Percentiles rank a stretch among this genome's conserved stretches.
Evolutionary conservation across 2,329 filamentous ascomycete genomes (phyloP).

Genomic region (Pseudogymnoascus sp.): DNA sequence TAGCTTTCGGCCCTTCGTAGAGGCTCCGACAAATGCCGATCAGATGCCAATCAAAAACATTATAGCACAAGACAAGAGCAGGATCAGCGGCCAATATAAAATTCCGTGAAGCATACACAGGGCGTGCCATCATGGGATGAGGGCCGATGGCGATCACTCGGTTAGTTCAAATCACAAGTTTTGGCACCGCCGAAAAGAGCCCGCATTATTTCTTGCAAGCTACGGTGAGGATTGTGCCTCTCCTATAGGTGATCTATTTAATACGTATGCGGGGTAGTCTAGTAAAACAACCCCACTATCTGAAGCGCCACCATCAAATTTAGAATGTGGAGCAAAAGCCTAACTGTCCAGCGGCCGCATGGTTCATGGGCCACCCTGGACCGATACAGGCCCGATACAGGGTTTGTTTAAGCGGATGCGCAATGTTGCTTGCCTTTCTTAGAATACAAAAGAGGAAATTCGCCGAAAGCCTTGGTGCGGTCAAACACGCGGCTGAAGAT

Average conservation of each 20-base stretch:
- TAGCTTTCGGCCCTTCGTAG: not conserved
- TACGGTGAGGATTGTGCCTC: not conserved
- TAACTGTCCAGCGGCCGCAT: not conserved
- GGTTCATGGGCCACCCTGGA: not conserved
- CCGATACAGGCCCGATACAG: not conserved
- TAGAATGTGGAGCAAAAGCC: not conserved
- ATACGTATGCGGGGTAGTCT: not conserved
- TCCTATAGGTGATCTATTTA: not conserved
- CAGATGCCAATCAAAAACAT: not conserved
- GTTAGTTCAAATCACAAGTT: not conserved
- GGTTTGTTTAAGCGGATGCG: not conserved
- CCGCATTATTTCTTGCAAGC: not conserved
- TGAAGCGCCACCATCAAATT: not conserved
- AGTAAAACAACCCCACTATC: not conserved
- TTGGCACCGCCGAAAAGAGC: not conserved
- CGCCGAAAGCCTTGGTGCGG: not conserved
- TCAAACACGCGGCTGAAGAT: slow-evolving; percentile 28
- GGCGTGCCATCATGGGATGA: not conserved
- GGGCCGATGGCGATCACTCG: not conserved
- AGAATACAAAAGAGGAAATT: not conserved
- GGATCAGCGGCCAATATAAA: not conserved
- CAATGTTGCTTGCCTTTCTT: not conserved
- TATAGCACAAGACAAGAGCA: not conserved
- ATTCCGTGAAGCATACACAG: not conserved
- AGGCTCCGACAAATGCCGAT: not conserved